Evolutionary conservation across 257 asterid species (phyloP).

Genomic region (Misopates orontium): DNA sequence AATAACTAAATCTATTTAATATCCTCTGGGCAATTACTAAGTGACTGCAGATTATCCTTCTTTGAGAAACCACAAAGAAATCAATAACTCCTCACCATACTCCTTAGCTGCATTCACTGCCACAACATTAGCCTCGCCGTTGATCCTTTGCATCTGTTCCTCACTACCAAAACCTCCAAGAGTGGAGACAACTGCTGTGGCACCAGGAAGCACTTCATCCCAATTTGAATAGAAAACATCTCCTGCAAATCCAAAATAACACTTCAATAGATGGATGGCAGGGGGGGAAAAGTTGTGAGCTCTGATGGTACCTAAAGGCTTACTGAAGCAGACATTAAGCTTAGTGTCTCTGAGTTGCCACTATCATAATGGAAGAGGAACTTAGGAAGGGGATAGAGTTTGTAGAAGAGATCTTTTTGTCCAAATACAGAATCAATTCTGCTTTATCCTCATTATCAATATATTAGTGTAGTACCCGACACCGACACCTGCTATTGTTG

Average conservation of each 20-base stretch:
- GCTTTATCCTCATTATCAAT: background rate
- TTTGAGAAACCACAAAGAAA: constrained; percentile 4
- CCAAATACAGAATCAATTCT: no score
- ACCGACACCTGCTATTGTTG: background rate
- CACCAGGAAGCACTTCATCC: constrained; percentile 88
- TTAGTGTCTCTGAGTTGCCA: background rate
- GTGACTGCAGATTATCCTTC: background rate
- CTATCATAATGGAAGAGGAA: background rate
- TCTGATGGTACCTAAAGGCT: background rate
- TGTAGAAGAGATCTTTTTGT: constrained; percentile 22
- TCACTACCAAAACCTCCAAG: constrained; percentile 97
- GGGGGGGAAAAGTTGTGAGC: background rate
- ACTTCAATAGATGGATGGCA: constrained; percentile 16
- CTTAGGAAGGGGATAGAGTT: background rate
- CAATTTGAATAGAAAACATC: constrained; percentile 92
- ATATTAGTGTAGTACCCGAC: background rate
- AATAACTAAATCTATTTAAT: constrained; percentile 6
- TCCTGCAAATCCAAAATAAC: constrained; percentile 49
- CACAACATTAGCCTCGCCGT: constrained; percentile 95
- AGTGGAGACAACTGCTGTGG: constrained; percentile 92
- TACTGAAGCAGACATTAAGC: background rate
- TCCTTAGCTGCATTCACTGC: constrained; percentile 95
- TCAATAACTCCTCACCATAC: constrained; percentile 54
- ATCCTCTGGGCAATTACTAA: background rate
- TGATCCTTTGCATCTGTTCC: constrained; percentile 91